These are phyloP conservation scores for Aspergillus hortae DNA, from an alignment of 2,329 filamentous ascomycete genomes.

Conservation along the genomic window DNA sequence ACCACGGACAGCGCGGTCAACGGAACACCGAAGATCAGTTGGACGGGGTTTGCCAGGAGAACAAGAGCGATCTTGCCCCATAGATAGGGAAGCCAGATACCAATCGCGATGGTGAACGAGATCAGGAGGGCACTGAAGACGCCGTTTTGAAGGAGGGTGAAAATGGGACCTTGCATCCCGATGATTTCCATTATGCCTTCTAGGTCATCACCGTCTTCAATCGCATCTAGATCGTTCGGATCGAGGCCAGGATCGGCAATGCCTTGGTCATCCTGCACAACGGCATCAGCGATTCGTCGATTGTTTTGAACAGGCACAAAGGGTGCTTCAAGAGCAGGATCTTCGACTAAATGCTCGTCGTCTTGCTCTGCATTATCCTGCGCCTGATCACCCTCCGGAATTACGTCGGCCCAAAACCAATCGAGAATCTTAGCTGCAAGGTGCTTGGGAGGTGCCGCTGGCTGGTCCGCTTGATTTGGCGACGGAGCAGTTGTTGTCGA, in stretches of 20 bases:
- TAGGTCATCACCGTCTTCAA: slow-evolving; percentile 79
- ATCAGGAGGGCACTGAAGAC: slow-evolving; percentile 92
- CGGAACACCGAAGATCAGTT: slow-evolving; percentile 63
- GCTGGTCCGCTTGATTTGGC: slow-evolving; percentile 7
- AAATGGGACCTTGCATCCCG: slow-evolving; percentile 90
- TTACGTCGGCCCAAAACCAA: slow-evolving; percentile 47
- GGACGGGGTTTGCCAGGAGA: slow-evolving; percentile 71
- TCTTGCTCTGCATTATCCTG: slow-evolving; percentile 47
- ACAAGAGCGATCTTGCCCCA: slow-evolving; percentile 81
- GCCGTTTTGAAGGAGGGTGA: slow-evolving; percentile 87
- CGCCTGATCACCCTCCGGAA: slow-evolving; percentile 16
- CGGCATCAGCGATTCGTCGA: slow-evolving; percentile 36
- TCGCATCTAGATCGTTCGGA: slow-evolving; percentile 53
- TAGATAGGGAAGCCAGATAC: slow-evolving; percentile 88
- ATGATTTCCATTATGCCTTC: slow-evolving; percentile 95
- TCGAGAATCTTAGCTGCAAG: slow-evolving; percentile 29
- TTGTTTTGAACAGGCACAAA: slow-evolving; percentile 54
- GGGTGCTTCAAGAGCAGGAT: slow-evolving; percentile 58
- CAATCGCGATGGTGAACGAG: slow-evolving; percentile 76
- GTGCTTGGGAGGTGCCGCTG: slow-evolving; percentile 14
- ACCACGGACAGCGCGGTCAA: slow-evolving; percentile 67
- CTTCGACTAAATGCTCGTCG: slow-evolving; percentile 59
- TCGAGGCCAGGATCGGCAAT: slow-evolving; percentile 60
- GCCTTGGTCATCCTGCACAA: slow-evolving; percentile 16
- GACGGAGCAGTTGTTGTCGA: neutral